These are phyloP conservation scores for Puya raimondii DNA, from an alignment of 176 grass and related monocot genomes.

Conservation along the genomic window DNA sequence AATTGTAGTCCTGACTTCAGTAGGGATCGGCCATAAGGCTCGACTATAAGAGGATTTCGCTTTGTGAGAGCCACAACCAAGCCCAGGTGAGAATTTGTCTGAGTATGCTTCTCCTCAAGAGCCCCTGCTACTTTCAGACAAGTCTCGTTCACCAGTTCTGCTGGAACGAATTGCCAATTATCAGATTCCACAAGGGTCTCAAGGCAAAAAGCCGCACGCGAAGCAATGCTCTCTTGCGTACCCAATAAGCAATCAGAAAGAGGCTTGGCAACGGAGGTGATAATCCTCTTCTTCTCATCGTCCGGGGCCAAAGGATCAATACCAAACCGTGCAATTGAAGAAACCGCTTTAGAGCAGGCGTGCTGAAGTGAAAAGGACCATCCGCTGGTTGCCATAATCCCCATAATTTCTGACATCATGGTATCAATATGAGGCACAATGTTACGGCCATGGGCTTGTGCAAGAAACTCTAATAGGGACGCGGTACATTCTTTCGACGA, in stretches of 20 bases:
- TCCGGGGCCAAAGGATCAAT: conserved; percentile 40
- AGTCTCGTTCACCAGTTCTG: conserved; percentile 45
- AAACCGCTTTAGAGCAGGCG: conserved; percentile 38
- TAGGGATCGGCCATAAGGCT: conserved; percentile 60
- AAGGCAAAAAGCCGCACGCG: conserved; percentile 43
- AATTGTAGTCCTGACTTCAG: conserved; percentile 53
- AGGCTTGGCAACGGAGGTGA: conserved; percentile 34
- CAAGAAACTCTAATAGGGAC: conserved; percentile 45
- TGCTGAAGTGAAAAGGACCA: conserved; percentile 20
- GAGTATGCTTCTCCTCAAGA: conserved; percentile 36
- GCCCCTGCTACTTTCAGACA: conserved; percentile 56
- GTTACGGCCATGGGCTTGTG: conserved; percentile 38
- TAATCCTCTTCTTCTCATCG: conserved; percentile 34
- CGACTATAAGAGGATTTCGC: conserved; percentile 36
- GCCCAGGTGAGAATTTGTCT: conserved; percentile 36
- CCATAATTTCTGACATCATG: conserved; percentile 37
- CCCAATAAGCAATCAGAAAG: conserved; percentile 55
- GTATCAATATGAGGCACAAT: conserved; percentile 33
- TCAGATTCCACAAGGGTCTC: conserved; percentile 42
- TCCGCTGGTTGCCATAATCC: conserved; percentile 25
- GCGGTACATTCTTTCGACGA: conserved; percentile 30
- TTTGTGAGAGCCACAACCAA: conserved; percentile 43
- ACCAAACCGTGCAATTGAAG: conserved; percentile 32
- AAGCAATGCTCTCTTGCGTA: conserved; percentile 35
- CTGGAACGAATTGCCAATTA: conserved; percentile 47